Conservation (phyloP, 305 asterid species). For the Fraxinus sp. region DNA sequence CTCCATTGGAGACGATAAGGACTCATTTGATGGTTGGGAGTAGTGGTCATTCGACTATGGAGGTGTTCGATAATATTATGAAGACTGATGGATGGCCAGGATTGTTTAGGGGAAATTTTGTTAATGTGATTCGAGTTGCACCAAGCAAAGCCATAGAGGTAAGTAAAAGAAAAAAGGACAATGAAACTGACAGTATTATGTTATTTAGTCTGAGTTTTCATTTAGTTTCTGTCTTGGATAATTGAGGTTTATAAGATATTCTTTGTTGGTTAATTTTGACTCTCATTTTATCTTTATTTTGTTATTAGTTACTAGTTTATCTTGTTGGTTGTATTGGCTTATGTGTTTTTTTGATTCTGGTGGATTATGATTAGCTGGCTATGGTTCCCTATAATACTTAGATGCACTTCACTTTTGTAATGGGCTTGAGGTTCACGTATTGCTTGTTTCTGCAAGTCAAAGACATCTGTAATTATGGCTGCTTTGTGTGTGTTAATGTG, state of each 20-base stretch:
- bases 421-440: background rate
- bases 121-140: constrained; percentile 89
- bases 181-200: background rate
- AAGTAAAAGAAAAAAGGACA: background rate
- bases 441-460: background rate
- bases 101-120: constrained; percentile 85
- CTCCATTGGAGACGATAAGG: constrained; percentile 91
- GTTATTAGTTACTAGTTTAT: background rate
- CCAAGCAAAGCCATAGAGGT: constrained; percentile 99
- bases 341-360: background rate
- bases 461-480: background rate
- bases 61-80: constrained; percentile 74
- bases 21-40: constrained; percentile 96
- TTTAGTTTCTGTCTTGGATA: background rate
- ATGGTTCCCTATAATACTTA: constrained; percentile 5
- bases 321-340: constrained; percentile 7
- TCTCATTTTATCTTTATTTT: background rate
- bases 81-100: constrained; percentile 88
- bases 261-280: background rate
- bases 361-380: background rate
- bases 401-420: background rate
- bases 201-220: background rate
- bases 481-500: background rate
- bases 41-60: constrained; percentile 65
- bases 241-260: background rate